These are phyloP conservation scores for Crithidia brevicula DNA, from an alignment of 208 protist genomes.

Conservation along the genomic window DNA sequence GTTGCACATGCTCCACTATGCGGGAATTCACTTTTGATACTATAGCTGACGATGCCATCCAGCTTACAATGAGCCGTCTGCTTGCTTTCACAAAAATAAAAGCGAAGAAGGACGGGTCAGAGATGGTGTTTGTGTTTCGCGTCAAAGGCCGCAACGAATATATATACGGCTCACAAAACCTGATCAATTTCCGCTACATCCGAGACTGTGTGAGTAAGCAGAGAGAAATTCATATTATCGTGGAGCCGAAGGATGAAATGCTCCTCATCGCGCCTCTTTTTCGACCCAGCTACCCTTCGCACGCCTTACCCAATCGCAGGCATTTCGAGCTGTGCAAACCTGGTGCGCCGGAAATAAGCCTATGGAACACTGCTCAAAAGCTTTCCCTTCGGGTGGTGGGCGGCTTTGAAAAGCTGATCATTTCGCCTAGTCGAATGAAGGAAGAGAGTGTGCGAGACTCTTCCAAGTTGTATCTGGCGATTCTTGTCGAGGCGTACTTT, in stretches of 20 bases:
- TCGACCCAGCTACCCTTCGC: conserved; percentile 40
- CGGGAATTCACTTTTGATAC: conserved; percentile 60
- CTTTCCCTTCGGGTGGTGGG: conserved; percentile 38
- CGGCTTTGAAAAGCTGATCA: conserved; percentile 37
- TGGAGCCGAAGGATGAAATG: conserved; percentile 40
- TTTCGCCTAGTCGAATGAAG: conserved; percentile 36
- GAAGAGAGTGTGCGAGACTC: conserved; percentile 53
- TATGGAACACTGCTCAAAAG: conserved; percentile 51
- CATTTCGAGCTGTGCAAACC: conserved; percentile 30
- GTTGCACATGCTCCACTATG: conserved; percentile 45
- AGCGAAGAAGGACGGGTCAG: conserved; percentile 19
- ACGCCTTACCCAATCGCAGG: conserved; percentile 28
- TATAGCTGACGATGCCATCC: conserved; percentile 48
- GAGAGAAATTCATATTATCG: conserved; percentile 45
- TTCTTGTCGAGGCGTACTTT: conserved; percentile 60
- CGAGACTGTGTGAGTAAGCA: conserved; percentile 61
- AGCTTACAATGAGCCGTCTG: conserved; percentile 38
- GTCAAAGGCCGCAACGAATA: conserved; percentile 68
- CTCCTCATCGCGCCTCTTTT: conserved; percentile 51
- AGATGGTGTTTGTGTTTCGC: conserved; percentile 53
- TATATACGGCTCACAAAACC: conserved; percentile 53
- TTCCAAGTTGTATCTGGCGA: conserved; percentile 46
- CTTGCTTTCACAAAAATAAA: conserved; percentile 31
- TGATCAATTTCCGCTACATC: conserved; percentile 67
- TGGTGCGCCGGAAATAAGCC: conserved; percentile 38